Evolutionary conservation across 2,329 filamentous ascomycete species (phyloP).

Genomic region (Colletotrichum tofieldiae): DNA sequence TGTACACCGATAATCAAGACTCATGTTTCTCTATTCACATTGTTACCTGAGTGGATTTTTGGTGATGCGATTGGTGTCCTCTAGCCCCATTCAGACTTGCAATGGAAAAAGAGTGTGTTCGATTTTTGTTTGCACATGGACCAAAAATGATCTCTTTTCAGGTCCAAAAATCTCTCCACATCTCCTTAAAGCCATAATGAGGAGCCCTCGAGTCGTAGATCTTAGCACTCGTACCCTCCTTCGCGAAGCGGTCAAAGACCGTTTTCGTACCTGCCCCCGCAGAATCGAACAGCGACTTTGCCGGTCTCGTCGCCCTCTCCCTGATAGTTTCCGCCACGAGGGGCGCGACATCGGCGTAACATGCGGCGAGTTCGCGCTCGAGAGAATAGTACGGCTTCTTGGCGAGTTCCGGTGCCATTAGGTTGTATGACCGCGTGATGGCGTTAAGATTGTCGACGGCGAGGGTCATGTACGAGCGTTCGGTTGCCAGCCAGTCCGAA

Average conservation of each 20-base stretch:
- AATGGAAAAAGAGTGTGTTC: background rate
- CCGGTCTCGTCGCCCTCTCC: slow-evolving; percentile 71
- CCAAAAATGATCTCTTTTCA: background rate
- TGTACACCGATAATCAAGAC: background rate
- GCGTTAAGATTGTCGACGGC: slow-evolving; percentile 84
- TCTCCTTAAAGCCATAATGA: slow-evolving; percentile 89
- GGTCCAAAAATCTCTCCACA: slow-evolving; percentile 88
- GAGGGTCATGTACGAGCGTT: slow-evolving; percentile 82
- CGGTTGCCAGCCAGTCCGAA: slow-evolving; percentile 79
- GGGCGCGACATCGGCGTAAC: slow-evolving; percentile 90
- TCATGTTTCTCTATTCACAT: background rate
- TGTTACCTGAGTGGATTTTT: background rate
- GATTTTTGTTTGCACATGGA: background rate
- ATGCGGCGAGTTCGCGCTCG: slow-evolving; percentile 84
- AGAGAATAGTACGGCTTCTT: slow-evolving; percentile 94
- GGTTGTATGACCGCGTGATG: slow-evolving; percentile 89
- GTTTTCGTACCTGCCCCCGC: slow-evolving; percentile 58
- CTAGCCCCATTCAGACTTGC: background rate
- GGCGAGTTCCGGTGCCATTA: slow-evolving; percentile 92
- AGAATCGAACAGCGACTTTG: slow-evolving; percentile 51
- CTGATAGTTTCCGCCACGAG: slow-evolving; percentile 80
- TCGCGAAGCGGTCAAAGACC: slow-evolving; percentile 74
- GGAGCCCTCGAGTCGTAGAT: slow-evolving; percentile 83
- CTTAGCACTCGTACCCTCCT: slow-evolving; percentile 65
- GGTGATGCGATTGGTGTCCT: too few relatives aligned